These are phyloP conservation scores for Neopestalotiopsis sp. DNA, from an alignment of 2,329 filamentous ascomycete species.

Conservation along the genomic window DNA sequence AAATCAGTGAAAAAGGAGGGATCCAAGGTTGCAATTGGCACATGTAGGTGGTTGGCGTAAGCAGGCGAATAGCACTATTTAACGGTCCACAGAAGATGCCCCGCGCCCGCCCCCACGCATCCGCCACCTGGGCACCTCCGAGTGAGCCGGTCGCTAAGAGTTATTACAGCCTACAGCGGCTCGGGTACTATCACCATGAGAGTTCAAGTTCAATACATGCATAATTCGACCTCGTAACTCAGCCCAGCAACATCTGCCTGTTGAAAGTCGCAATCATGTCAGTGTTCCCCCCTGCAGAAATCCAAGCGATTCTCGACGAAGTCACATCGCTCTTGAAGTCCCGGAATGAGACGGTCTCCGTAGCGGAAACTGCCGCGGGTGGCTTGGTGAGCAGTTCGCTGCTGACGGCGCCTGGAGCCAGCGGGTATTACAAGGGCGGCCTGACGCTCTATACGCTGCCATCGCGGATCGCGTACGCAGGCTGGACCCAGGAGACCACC, in stretches of 20 bases:
- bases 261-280: not conserved
- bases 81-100: no score
- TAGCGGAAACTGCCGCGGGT: slow-evolving; percentile 55
- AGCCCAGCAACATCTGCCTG: not conserved
- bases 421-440: slow-evolving; percentile 64
- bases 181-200: no score
- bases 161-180: no score
- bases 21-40: no score
- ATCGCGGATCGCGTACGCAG: slow-evolving; percentile 62
- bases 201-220: no score
- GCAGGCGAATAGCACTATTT: no score
- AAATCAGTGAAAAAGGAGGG: no score
- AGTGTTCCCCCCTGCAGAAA: not conserved
- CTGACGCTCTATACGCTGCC: slow-evolving; percentile 66
- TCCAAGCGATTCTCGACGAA: slow-evolving; percentile 2
- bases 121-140: no score
- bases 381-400: slow-evolving; percentile 66
- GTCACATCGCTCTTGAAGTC: slow-evolving; percentile 6
- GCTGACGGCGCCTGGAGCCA: slow-evolving; percentile 64
- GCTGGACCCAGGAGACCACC: slow-evolving; percentile 63
- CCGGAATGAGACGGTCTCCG: slow-evolving; percentile 11
- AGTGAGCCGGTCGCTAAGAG: no score
- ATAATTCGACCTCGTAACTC: not conserved
- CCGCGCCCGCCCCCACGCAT: no score
- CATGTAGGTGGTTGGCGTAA: no score